Conservation (phyloP, 257 asterid genomes). For the Solanum gracilifrons region DNA sequence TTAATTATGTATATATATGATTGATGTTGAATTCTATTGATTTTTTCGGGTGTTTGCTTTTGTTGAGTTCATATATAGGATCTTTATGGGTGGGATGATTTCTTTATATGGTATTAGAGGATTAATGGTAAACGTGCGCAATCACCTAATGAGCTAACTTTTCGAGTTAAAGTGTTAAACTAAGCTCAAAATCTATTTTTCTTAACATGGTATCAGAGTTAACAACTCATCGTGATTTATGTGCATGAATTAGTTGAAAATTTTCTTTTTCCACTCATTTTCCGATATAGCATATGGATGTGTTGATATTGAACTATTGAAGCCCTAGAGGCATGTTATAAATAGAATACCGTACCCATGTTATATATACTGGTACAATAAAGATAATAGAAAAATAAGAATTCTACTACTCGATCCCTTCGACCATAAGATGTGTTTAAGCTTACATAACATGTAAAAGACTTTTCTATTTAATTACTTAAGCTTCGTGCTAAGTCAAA, state of each 20-base stretch:
- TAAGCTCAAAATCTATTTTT: not conserved
- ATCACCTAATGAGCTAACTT: not conserved
- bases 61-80: not conserved
- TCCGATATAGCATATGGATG: not conserved
- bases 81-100: not conserved
- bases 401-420: too few relatives aligned
- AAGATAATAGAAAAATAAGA: too few relatives aligned
- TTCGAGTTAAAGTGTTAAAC: not conserved
- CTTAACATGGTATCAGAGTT: not conserved
- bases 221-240: not conserved
- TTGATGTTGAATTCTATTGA: not conserved
- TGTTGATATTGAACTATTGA: not conserved
- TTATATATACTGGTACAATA: not conserved
- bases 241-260: not conserved
- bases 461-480: too few relatives aligned
- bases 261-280: not conserved
- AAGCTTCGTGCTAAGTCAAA: too few relatives aligned
- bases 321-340: not conserved
- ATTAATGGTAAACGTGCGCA: accelerated
- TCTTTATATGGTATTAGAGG: not conserved
- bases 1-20: not conserved
- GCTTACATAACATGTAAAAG: too few relatives aligned
- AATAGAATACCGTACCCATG: not conserved
- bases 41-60: not conserved
- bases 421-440: too few relatives aligned